Conservation (phyloP, 768 basidiomycete species). For the Russula sp. region DNA sequence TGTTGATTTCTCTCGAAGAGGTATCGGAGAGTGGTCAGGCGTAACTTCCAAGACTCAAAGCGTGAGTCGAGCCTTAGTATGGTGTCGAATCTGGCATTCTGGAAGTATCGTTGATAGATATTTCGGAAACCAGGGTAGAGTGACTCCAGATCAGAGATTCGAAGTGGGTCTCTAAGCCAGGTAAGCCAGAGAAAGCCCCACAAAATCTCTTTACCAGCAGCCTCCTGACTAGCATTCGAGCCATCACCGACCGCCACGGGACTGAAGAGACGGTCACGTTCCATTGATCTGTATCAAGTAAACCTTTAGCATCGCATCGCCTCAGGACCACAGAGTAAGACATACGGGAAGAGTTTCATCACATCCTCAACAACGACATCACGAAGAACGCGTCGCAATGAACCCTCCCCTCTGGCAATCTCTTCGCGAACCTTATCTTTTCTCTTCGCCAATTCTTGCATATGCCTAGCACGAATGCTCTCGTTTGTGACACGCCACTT, state of each 20-base stretch:
- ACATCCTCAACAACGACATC: not conserved
- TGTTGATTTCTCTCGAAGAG: not conserved
- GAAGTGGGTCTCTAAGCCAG: not conserved
- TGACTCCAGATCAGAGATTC: not conserved
- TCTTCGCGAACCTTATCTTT: not conserved
- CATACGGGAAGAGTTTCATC: not conserved
- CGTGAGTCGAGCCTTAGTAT: not conserved
- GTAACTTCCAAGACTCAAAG: not conserved
- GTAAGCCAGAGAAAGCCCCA: not conserved
- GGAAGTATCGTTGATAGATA: not conserved
- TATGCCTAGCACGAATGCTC: not conserved
- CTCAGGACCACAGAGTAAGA: not conserved
- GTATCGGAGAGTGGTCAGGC: not conserved
- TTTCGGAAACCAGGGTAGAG: not conserved
- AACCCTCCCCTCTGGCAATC: not conserved
- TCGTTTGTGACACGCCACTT: not conserved
- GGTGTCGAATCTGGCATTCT: not conserved
- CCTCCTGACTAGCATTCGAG: not conserved
- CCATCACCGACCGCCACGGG: not conserved
- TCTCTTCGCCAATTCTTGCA: not conserved
- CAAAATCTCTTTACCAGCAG: not conserved
- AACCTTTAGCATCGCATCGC: not conserved
- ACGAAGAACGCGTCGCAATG: not conserved
- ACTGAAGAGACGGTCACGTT: not conserved
- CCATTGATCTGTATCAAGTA: conserved; percentile 4